phyloP scores from a whole-genome alignment of 108 stramenopile species.

The Pseudonitzschia multistriata region DNA sequence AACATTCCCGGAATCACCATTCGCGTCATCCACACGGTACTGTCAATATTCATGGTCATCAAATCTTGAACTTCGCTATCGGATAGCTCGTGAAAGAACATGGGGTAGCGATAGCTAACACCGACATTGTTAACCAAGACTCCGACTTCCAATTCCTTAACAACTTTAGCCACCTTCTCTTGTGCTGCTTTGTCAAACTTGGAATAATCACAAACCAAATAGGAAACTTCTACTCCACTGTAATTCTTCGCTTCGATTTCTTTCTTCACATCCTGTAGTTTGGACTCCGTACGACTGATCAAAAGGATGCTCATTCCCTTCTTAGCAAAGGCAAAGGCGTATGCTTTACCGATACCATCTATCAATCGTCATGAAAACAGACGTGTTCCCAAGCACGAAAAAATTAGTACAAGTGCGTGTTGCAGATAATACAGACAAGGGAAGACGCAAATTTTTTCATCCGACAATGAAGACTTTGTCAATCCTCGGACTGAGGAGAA shows the following conservation, averaged over 20 bases:
- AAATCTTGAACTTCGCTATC: slow-evolving; percentile 70
- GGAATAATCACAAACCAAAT: slow-evolving; percentile 92
- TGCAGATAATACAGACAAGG: no score
- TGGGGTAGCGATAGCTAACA: slow-evolving; percentile 93
- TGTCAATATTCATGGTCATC: slow-evolving; percentile 94
- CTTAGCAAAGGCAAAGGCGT: slow-evolving; percentile 92
- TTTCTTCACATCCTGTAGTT: slow-evolving; percentile 86
- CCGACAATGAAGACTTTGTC: background rate
- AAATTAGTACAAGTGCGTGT: background rate
- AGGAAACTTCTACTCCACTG: slow-evolving; percentile 70
- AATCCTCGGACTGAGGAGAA: background rate
- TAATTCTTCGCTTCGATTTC: slow-evolving; percentile 86
- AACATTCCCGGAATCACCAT: slow-evolving; percentile 94
- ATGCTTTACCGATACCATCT: slow-evolving; percentile 98
- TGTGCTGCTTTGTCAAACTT: slow-evolving; percentile 89
- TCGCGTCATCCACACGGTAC: slow-evolving; percentile 95
- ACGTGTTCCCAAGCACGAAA: background rate
- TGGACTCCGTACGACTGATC: slow-evolving; percentile 94
- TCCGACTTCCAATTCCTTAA: slow-evolving; percentile 85
- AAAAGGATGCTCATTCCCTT: slow-evolving; percentile 93
- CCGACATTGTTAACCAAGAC: slow-evolving; percentile 99
- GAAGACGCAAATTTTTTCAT: background rate
- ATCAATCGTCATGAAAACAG: background rate
- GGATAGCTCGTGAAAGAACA: slow-evolving; percentile 94
- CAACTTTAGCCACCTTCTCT: slow-evolving; percentile 57